Evolutionary conservation across 768 basidiomycete species (phyloP), one percentile per base, ranked within the genome.

Genomic region (Xanthoconium purpureum): DNA sequence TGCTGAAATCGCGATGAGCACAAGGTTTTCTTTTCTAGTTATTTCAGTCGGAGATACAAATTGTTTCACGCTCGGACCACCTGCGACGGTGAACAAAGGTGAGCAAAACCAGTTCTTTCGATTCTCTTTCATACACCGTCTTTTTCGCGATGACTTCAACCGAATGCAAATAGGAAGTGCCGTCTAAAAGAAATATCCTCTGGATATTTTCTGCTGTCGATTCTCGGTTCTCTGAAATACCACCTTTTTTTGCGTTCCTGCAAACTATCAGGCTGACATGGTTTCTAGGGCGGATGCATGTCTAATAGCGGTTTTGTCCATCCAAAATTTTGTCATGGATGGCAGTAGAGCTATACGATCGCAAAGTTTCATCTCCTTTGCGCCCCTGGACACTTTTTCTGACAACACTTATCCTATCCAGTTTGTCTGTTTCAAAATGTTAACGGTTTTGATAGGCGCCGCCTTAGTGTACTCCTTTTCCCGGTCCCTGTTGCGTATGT

Each of bases 111-210:
- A 40, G 15, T 29, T 30, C 39, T 44, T 18, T 24, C 24, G 4
- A 7, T 12, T 54, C n/a, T 13, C 0, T 28, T 42, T 37, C 35
- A 14, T 20, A 18, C 24, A 2, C 7, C 43, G 29, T 33, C 29
- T 24, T 35, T 29, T 48, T 30, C 33, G 57, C 30, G 70, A 71
- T 71, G 70, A 71, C 45, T 66, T 62, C 60, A 59, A 68, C 70
- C 70, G 70, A 68, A 68, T 61, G 63, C 70, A 63, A 69, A 70
- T 71, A 71, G 70, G 70, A 71, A 71, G 70, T 71, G 70, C 70
- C 70, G 70, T 71, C 70, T 65, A 43, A 71, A 73, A 60, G 68
- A 61, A 56, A 49, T 47, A 3, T 59, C 45, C 38, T 42, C 14
- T 58, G 58, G 66, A 56, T 63, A 62, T 62, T 56, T 57, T 61